Evolutionary conservation across 2,329 filamentous ascomycete genomes (phyloP), one percentile per base, ranked within the genome.

Genomic region (Pyrenophora tritici-repentis): DNA sequence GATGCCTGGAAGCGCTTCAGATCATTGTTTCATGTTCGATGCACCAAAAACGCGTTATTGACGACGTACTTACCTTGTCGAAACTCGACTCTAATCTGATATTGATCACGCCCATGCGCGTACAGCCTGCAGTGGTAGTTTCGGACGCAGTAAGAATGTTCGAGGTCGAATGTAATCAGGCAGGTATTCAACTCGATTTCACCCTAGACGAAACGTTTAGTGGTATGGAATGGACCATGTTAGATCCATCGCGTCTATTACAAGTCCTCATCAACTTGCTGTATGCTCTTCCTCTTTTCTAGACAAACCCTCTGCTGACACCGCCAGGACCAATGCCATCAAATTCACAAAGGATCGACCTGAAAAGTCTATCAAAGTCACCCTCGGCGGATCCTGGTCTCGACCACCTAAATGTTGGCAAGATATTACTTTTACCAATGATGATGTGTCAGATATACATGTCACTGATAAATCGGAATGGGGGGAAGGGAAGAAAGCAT

Each of bases 41-140:
- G 13, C 75, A 77, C 52, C 74, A 76, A 50, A 73, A 73, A 51
- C 69, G 65, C 9, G 60, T 69, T 10, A 71, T 77, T 4, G 73
- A 77, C 49, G 75, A 77, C 49, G 71, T 77, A 1, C 67, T 77
- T 1, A 73, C 67, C 6, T 42, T 69, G n/a, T 67, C 64, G 2
- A 68, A 68, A 38, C 56, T 69, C 16, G 66, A 69, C 33, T 68
- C 65, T 0, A 61, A 60, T n/a, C 50, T 69, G 7, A 62, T 68
- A 16, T 20, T 62, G 12, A 66, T 69, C 16, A 67, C 64, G 2
- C 66, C 65, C 7, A 53, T 62, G 38, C 57, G 53, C 3, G 61
- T 68, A 1, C 58, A 62, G 20, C 59, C 65, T 2, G 36, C 53
- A 3, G 26, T 56, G 0, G 57, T 68, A 1, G 60, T 69, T 3